These are phyloP conservation scores for Trichophyton mentagrophytes DNA, from an alignment of 2,329 filamentous ascomycete species.

Conservation along the genomic window DNA sequence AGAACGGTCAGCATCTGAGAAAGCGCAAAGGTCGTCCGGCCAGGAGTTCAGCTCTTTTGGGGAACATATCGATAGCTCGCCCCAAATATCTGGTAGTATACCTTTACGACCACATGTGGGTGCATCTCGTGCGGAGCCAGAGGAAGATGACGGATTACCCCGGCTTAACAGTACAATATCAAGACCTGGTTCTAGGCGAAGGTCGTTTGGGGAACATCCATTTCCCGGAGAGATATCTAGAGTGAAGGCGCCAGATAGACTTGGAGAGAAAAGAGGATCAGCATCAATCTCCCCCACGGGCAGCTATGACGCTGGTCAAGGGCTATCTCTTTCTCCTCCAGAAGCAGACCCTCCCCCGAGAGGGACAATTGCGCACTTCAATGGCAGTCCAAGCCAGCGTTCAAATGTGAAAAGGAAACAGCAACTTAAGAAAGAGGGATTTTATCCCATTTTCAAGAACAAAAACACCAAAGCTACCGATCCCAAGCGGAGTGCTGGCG, in stretches of 20 bases:
- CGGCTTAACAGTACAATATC: background rate
- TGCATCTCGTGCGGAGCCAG: background rate
- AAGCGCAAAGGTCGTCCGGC: conserved; percentile 17
- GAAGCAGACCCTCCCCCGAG: background rate
- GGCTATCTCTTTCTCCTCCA: background rate
- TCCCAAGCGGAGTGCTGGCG: background rate
- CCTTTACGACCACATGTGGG: background rate
- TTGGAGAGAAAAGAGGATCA: background rate
- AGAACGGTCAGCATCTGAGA: conserved; percentile 29
- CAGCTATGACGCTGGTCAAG: background rate
- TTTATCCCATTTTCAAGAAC: background rate
- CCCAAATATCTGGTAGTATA: background rate
- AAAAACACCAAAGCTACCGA: background rate
- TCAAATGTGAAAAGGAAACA: background rate
- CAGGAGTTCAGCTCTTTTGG: conserved; percentile 8
- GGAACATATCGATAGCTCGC: background rate
- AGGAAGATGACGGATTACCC: background rate
- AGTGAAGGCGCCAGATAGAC: background rate
- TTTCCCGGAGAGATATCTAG: background rate
- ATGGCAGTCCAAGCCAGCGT: background rate
- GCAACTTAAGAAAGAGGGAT: background rate
- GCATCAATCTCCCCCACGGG: background rate
- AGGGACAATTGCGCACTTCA: background rate
- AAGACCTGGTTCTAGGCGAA: background rate
- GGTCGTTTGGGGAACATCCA: background rate